A percentile compares a stretch with the other conserved stretches of the same genome.
These are phyloP conservation scores for Rhynchosporium secalis DNA, from an alignment of 2,329 filamentous ascomycete genomes.

Conservation along the genomic window DNA sequence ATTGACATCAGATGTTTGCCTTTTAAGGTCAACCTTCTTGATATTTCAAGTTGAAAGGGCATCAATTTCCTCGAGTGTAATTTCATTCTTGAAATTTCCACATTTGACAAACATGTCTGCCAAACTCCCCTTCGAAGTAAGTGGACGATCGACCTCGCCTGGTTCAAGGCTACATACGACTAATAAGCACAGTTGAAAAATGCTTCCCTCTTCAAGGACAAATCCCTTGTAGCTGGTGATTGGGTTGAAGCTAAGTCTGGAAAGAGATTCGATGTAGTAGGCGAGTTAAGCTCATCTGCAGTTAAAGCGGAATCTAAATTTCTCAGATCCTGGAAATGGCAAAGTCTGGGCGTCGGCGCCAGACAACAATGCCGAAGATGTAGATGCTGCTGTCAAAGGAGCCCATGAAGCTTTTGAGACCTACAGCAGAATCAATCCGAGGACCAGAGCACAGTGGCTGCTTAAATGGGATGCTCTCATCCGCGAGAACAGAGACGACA, in stretches of 20 bases:
- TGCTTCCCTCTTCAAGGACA: conserved; percentile 53
- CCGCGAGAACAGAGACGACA: conserved; percentile 59
- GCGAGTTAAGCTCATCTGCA: conserved; percentile 37
- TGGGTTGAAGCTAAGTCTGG: conserved; percentile 57
- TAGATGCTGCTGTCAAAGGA: conserved; percentile 58
- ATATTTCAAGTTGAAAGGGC: too few relatives aligned
- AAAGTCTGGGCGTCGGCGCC: conserved; percentile 46
- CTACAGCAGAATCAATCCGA: conserved; percentile 60
- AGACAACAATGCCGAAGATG: conserved; percentile 54
- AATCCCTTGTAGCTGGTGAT: conserved; percentile 54
- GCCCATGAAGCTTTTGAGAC: conserved; percentile 60
- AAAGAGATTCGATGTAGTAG: conserved; percentile 57
- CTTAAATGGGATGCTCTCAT: conserved; percentile 67
- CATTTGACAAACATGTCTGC: conserved; percentile 9
- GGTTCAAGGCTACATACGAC: conserved; percentile 7
- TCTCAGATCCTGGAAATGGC: conserved; percentile 48
- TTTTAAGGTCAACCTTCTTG: neutral
- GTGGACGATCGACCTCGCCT: neutral
- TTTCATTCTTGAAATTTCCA: neutral
- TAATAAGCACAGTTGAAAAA: conserved; percentile 49
- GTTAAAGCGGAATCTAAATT: conserved; percentile 8
- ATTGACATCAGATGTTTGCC: neutral
- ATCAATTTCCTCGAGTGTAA: neutral
- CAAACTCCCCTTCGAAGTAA: conserved; percentile 22
- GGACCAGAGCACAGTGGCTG: conserved; percentile 60